Conservation (phyloP, 805 yeast genomes). For the Myxozyma udenii region DNA sequence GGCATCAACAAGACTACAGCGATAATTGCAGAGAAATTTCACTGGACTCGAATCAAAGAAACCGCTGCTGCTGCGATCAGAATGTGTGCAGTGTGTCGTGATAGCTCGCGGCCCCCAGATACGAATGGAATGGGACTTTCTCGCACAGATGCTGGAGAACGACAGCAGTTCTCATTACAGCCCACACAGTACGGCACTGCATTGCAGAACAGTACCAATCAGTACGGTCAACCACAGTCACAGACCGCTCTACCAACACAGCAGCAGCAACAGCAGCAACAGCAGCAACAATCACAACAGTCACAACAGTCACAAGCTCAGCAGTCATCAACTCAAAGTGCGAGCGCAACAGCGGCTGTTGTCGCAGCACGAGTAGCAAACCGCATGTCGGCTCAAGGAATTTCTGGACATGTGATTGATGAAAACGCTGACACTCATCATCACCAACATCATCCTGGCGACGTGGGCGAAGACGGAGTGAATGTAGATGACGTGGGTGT, state of each 20-base stretch:
- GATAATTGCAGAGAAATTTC: constrained; percentile 70
- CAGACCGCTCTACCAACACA: neutral
- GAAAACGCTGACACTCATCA: too few relatives aligned
- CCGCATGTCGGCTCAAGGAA: too few relatives aligned
- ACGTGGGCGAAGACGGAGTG: constrained; percentile 46
- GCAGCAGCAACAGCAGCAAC: constrained; percentile 1
- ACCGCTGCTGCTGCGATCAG: constrained; percentile 78
- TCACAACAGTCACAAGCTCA: too few relatives aligned
- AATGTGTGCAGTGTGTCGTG: constrained; percentile 72
- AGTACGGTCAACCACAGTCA: too few relatives aligned
- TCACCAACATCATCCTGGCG: too few relatives aligned
- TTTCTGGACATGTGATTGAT: too few relatives aligned
- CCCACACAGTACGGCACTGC: too few relatives aligned
- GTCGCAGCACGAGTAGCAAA: too few relatives aligned
- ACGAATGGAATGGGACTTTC: neutral
- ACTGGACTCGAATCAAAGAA: constrained; percentile 88
- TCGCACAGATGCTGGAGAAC: neutral
- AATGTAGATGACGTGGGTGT: constrained; percentile 88
- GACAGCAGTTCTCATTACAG: neutral
- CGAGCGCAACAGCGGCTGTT: too few relatives aligned
- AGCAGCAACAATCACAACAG: neutral
- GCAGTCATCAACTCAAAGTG: too few relatives aligned
- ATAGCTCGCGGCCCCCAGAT: constrained; percentile 35
- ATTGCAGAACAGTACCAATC: too few relatives aligned
- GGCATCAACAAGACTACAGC: constrained; percentile 89